phyloP scores from a whole-genome alignment of 495 filamentous ascomycete species.

The Podospora comata region DNA sequence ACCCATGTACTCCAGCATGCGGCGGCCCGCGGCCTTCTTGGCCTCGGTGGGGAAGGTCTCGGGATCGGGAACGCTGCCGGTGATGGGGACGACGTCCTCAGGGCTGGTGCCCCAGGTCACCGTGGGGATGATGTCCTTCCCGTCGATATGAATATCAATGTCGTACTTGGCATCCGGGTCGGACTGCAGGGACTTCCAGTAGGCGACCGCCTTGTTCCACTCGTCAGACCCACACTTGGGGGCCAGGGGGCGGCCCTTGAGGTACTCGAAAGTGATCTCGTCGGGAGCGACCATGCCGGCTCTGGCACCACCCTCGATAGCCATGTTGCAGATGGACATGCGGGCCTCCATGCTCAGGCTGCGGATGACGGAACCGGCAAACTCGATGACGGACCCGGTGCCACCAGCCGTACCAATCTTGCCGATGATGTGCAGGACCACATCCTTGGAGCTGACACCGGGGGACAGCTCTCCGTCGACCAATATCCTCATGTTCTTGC shows the following conservation, averaged over 20 bases:
- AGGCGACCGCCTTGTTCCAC: conserved; percentile 84
- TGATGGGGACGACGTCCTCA: conserved; percentile 93
- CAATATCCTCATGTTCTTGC: conserved; percentile 97
- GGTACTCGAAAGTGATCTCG: conserved; percentile 89
- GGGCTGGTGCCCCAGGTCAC: conserved; percentile 97
- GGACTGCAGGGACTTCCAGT: conserved; percentile 84
- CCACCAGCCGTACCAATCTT: conserved; percentile 94
- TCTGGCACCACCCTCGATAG: conserved; percentile 94
- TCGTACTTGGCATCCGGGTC: conserved; percentile 86
- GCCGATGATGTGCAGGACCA: conserved; percentile 91
- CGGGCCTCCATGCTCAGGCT: conserved; percentile 91
- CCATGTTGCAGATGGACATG: conserved; percentile 99
- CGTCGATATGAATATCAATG: conserved; percentile 78
- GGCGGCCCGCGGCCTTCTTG: conserved; percentile 72
- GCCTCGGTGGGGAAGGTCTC: conserved; percentile 75
- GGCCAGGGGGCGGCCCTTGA: conserved; percentile 83
- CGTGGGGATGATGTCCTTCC: conserved; percentile 88
- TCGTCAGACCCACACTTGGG: conserved; percentile 77
- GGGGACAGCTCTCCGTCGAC: conserved; percentile 88
- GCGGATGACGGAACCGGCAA: conserved; percentile 89
- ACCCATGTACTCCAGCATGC: conserved; percentile 95
- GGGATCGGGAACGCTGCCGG: conserved; percentile 81
- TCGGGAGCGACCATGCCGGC: conserved; percentile 97
- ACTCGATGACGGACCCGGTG: conserved; percentile 93
- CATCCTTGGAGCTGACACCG: conserved; percentile 94